A percentile compares a stretch with the other conserved stretches of the same genome.
Conservation (phyloP, 805 yeast genomes). For the Ogataea parapolymorpha region DNA sequence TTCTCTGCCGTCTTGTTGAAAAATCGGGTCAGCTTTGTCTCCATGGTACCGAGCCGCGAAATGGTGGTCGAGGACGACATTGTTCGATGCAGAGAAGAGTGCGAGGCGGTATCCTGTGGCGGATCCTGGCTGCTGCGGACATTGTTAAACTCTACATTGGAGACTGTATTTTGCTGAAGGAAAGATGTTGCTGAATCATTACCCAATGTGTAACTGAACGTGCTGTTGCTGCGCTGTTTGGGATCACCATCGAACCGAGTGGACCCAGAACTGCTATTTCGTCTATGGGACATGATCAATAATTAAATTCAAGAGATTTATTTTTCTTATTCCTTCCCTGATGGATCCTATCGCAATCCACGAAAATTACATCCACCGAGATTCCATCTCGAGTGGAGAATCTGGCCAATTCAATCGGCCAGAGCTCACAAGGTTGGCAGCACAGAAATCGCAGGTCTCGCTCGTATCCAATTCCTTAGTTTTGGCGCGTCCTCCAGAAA, state of each 20-base stretch:
- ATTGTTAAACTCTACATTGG: constrained; percentile 35
- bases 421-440: constrained; percentile 3
- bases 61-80: constrained; percentile 23
- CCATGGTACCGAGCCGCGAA: constrained; percentile 20
- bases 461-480: constrained; percentile 19
- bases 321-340: constrained; percentile 4
- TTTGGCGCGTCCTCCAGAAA: constrained; percentile 24
- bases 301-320: neutral
- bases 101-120: constrained; percentile 1
- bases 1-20: constrained; percentile 21
- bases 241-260: constrained; percentile 1
- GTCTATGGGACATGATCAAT: constrained; percentile 2
- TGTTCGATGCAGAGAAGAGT: constrained; percentile 17
- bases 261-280: constrained; percentile 7
- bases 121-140: constrained; percentile 22
- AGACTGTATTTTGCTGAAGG: constrained; percentile 22
- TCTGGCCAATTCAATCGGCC: constrained; percentile 5
- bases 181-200: constrained; percentile 19
- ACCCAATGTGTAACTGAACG: constrained; percentile 10
- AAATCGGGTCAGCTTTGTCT: constrained; percentile 23
- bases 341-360: constrained; percentile 23
- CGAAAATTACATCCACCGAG: constrained; percentile 24
- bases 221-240: constrained; percentile 12
- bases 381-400: constrained; percentile 3
- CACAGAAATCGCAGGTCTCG: constrained; percentile 21